Evolutionary conservation across 805 yeast genomes (phyloP).

Genomic region (Saccharomyces cerevisiae): DNA sequence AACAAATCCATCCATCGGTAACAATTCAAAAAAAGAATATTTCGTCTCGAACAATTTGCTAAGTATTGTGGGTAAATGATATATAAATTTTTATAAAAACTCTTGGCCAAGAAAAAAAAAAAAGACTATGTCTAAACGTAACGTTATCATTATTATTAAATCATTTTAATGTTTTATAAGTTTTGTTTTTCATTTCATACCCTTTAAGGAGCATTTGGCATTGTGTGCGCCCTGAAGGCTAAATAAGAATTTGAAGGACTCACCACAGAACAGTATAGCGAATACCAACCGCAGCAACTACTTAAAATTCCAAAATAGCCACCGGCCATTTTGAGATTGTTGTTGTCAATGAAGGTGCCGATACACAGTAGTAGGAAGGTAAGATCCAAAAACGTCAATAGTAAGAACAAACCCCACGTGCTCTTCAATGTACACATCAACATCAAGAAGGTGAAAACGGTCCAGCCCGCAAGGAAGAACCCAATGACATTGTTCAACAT

Average conservation of each 20-base stretch:
- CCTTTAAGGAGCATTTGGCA: constrained; percentile 38
- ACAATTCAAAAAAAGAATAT: not conserved
- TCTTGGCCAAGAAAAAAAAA: not conserved
- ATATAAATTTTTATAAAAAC: not conserved
- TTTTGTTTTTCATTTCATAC: not conserved
- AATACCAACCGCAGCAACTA: constrained; percentile 52
- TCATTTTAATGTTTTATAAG: not conserved
- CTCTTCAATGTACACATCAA: constrained; percentile 50
- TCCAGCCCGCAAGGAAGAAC: constrained; percentile 54
- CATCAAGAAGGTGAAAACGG: constrained; percentile 53
- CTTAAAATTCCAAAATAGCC: constrained; percentile 54
- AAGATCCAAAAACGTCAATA: constrained; percentile 45
- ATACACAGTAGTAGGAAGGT: constrained; percentile 46
- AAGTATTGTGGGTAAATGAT: not conserved
- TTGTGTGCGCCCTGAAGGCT: constrained; percentile 42
- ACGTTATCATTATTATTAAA: not conserved
- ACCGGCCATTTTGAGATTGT: constrained; percentile 44
- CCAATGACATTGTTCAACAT: constrained; percentile 48
- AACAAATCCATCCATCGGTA: no score
- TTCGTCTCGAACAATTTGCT: not conserved
- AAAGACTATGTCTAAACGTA: not conserved
- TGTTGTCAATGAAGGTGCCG: constrained; percentile 44
- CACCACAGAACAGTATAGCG: constrained; percentile 56
- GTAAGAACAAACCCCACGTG: constrained; percentile 49
- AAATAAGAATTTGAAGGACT: constrained; percentile 52